These are phyloP conservation scores for Geotrichum ghanense DNA, from an alignment of 805 yeast species.

Conservation along the genomic window DNA sequence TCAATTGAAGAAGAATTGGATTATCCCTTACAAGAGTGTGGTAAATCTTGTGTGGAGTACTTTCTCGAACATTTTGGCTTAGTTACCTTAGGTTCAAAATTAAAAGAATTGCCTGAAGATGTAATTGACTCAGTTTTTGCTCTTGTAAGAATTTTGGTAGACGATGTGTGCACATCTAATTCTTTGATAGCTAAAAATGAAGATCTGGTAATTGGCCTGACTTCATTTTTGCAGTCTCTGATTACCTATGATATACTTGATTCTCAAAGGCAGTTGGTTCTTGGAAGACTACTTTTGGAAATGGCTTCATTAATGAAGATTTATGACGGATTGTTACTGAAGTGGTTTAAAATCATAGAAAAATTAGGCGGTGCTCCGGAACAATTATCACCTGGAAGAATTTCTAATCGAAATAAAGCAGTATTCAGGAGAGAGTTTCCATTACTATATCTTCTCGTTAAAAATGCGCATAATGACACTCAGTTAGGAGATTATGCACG, in stretches of 20 bases:
- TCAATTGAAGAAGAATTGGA: not conserved
- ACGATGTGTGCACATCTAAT: not conserved
- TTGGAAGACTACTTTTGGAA: not conserved
- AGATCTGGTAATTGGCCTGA: not conserved
- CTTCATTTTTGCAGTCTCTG: not conserved
- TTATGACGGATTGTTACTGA: not conserved
- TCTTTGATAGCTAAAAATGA: not conserved
- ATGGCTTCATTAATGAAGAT: not conserved
- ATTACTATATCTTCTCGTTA: constrained; percentile 17
- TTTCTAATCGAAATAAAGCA: not conserved
- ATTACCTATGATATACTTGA: not conserved
- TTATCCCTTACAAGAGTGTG: not conserved
- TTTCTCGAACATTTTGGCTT: not conserved
- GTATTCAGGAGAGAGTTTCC: constrained; percentile 10
- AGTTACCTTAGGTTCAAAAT: not conserved
- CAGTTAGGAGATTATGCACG: constrained; percentile 19
- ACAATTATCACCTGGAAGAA: not conserved
- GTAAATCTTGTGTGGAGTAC: not conserved
- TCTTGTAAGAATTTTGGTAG: not conserved
- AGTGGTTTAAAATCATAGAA: not conserved
- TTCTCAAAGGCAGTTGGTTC: not conserved
- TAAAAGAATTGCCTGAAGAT: not conserved
- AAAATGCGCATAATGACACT: constrained; percentile 19
- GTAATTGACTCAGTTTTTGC: not conserved
- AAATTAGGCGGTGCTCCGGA: not conserved